Conservation (phyloP, 345 rosid species). For the Salix brachista region DNA sequence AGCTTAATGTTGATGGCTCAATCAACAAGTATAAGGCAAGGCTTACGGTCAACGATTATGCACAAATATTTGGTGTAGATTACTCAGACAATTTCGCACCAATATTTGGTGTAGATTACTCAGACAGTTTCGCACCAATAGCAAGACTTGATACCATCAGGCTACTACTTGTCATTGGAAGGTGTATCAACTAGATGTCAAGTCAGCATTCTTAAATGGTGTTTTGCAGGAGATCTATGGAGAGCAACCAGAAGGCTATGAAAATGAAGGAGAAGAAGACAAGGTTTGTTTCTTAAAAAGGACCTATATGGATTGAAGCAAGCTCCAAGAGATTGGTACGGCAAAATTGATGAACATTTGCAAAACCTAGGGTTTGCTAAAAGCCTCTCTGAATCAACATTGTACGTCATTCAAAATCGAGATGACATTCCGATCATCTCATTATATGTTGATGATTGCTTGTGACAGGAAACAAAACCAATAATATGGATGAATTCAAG, state of each 20-base stretch:
- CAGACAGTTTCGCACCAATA: background rate
- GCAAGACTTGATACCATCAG: background rate
- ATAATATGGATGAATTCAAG: background rate
- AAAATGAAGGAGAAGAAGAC: no score
- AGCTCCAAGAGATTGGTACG: no score
- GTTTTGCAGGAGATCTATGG: background rate
- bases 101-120: background rate
- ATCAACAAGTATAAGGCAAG: background rate
- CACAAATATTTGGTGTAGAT: background rate
- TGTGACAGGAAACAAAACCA: background rate
- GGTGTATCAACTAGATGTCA: background rate
- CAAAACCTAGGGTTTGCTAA: no score
- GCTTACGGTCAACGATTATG: background rate
- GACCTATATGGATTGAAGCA: no score
- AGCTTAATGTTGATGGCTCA: background rate
- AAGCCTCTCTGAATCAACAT: no score
- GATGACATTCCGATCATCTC: background rate
- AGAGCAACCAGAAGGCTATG: background rate
- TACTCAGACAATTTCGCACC: no score
- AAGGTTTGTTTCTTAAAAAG: background rate
- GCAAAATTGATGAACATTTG: no score
- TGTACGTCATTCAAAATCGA: no score
- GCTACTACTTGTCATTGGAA: background rate
- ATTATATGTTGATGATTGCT: background rate
- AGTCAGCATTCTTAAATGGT: background rate